Evolutionary conservation across 1,284 basidiomycete species (phyloP), one percentile per base, ranked within the genome.

Genomic region (Cystobasidium sp.): DNA sequence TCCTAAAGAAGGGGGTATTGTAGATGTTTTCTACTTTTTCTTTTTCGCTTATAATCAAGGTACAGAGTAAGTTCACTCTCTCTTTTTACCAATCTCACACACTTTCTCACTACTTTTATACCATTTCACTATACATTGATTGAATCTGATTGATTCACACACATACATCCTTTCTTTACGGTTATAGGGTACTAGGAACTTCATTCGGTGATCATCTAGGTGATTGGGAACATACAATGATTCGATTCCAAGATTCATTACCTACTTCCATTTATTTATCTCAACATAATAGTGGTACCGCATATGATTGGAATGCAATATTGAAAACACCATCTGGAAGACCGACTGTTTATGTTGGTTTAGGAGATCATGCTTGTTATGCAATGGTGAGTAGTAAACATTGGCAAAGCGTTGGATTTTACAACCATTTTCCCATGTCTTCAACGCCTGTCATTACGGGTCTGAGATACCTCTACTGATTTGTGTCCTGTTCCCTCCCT

Each of bases 191-290:
- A 18, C 63, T 73, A 8, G 70, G 62, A 43, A 22, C 12, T 5
- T 47, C 37, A 18, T 55, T 66, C 31, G 70, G 70, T 20, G 46
- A 73, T 53, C 70, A 73, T 47, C 39, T 73, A 4, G 70, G 70
- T 12, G 70, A 73, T 58, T 73, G 70, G 70, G 63, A 73, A 41
- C 70, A 73, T 41, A 51, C 39, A 37, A 73, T 73, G 63, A 63
- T 73, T 20, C 62, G 70, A 63, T 73, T 73, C 37, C 24, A 65
- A 22, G 39, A 65, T 44, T 66, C 64, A 24, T n/a, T 16, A 22
- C 70, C 70, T 31, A 44, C 16, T 20, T 18, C 56, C 4, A 55
- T 73, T 3, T 73, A 62, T 43, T 24, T 73, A 7, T 73, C 70
- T 18, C 62, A 64, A 18, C 70, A 73, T 53, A 16, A 41, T 31